phyloP scores from a whole-genome alignment of 2,329 filamentous ascomycete species.

The Fusarium sp. region DNA sequence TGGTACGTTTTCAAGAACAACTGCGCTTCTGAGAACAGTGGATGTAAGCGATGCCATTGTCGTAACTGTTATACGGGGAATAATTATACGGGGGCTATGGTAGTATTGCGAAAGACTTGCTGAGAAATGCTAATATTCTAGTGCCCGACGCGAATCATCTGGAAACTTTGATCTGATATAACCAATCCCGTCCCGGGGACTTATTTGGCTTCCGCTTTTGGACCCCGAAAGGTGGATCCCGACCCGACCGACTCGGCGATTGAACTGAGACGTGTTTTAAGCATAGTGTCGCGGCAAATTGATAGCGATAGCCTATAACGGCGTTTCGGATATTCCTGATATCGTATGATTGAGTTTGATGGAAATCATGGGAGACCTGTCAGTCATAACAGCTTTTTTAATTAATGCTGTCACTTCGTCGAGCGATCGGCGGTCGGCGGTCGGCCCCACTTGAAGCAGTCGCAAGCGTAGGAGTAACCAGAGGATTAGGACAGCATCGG shows the following conservation, averaged over 20 bases:
- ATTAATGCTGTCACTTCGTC: not conserved
- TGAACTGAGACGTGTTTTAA: not conserved
- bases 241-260: not conserved
- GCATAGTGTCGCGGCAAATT: not conserved
- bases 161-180: not conserved
- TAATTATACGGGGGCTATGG: not conserved
- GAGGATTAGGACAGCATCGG: not conserved
- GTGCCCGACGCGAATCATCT: not conserved
- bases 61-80: not conserved
- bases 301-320: not conserved
- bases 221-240: not conserved
- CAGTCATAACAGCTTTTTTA: rapidly evolving
- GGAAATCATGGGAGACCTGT: rapidly evolving
- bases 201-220: slow-evolving; percentile 7
- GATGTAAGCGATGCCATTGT: not conserved
- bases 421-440: not conserved
- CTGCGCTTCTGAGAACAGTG: not conserved
- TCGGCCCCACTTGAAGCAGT: not conserved
- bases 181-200: not conserved
- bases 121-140: slow-evolving; percentile 1
- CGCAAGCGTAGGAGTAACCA: not conserved
- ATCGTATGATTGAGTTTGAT: not conserved
- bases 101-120: not conserved
- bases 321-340: rapidly evolving
- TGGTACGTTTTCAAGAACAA: not conserved